Evolutionary conservation across 352 stramenopile species (phyloP), one percentile per base, ranked within the genome.

Genomic region (Blastocystis sp.): DNA sequence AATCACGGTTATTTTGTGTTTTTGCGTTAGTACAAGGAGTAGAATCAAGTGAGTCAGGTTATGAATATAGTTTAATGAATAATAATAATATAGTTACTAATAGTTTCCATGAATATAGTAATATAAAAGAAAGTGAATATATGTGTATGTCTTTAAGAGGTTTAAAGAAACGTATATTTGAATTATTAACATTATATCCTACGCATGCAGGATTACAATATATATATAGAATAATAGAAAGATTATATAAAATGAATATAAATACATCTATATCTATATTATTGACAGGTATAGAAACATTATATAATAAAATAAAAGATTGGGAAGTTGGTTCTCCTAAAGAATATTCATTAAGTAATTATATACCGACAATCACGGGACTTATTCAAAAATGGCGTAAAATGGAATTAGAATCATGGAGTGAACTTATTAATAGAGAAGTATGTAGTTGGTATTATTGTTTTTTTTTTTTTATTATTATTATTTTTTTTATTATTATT

Each of bases 331-430:
- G 94, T 65, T 85, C 88, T 6, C 85, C 86, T 21, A 72, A 77
- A 4, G 72, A 84, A 2, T 88, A 93, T 30, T 82, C 82, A 41
- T 79, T 97, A 18, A 77, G 80, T 2, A 75, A 79, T 16, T 74
- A 94, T 59, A 75, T 98, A 2, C 56, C 70, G 28, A 73, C 83
- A 36, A 74, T 99, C 2, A 91, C 82, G 25, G 70, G 73, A 4
- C 71, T 99, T 10, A 89, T 99, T 9, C 86, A 86, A 25, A 77
- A 80, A 11, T 99, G 91, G 91, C 78, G 93, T 48, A 94, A 93
- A 52, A 72, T 98, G 3, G 91, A 99, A 69, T 71, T 99, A 18
- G 81, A 94, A 47, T 93, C 82, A 65, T 99, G 91, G 91, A 79
- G 81, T 1, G 75, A n/a, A n/a, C n/a, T n/a, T n/a, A n/a, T n/a